These are phyloP conservation scores for Glycine latifolia DNA, from an alignment of 306 rosid genomes.

Conservation along the genomic window DNA sequence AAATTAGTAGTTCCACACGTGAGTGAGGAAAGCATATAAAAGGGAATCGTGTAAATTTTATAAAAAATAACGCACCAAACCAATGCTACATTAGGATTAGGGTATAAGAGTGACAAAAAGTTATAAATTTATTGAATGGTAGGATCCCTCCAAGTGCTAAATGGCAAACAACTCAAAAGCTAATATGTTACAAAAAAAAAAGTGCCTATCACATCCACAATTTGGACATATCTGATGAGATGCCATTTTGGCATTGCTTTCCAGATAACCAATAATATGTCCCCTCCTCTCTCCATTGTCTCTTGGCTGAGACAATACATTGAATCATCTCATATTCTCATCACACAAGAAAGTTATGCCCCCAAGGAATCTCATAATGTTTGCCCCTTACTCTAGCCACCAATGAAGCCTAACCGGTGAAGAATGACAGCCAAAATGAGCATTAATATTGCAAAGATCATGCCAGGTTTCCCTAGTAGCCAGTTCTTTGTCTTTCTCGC, in stretches of 20 bases:
- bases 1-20: constrained; percentile 1
- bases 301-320: constrained; percentile 31
- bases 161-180: constrained; percentile 35
- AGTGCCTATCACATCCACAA: constrained; percentile 39
- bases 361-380: constrained; percentile 29
- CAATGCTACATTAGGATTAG: constrained; percentile 1
- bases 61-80: not conserved
- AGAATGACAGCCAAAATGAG: constrained; percentile 84
- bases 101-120: constrained; percentile 23
- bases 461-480: constrained; percentile 84
- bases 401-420: constrained; percentile 88
- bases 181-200: constrained; percentile 39
- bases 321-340: constrained; percentile 3
- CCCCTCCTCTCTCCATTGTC: constrained; percentile 31
- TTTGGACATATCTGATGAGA: constrained; percentile 42
- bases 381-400: constrained; percentile 59
- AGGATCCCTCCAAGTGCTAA: constrained; percentile 25
- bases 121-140: constrained; percentile 17
- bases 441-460: constrained; percentile 83
- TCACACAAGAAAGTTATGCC: constrained; percentile 16
- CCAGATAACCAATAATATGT: constrained; percentile 34
- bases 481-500: constrained; percentile 84
- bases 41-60: not conserved
- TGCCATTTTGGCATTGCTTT: constrained; percentile 46
- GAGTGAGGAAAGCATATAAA: not conserved